Percentiles rank a stretch among this genome's conserved stretches.
Evolutionary conservation across 2,329 filamentous ascomycete species (phyloP).

Genomic region (Hypoxylon sp.): DNA sequence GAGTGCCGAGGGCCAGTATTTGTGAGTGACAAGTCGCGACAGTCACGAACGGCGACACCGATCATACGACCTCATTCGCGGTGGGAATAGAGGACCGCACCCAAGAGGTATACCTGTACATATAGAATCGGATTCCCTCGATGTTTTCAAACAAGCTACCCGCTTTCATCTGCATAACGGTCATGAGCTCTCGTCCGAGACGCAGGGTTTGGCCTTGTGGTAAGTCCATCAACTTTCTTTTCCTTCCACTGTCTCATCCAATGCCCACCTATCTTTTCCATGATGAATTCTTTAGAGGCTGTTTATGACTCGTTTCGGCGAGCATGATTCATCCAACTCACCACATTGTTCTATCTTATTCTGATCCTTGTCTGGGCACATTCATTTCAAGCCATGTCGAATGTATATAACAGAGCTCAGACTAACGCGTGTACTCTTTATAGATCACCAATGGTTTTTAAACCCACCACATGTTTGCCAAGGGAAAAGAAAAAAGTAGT

Average conservation of each 20-base stretch:
- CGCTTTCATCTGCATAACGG: not conserved
- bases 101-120: slow-evolving; percentile 42
- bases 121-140: slow-evolving; percentile 46
- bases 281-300: slow-evolving; percentile 56
- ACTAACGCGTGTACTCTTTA: slow-evolving; percentile 25
- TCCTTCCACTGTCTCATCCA: not conserved
- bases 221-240: slow-evolving; percentile 32
- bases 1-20: not conserved
- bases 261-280: slow-evolving; percentile 29
- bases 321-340: slow-evolving; percentile 53
- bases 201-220: slow-evolving; percentile 27
- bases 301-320: slow-evolving; percentile 54
- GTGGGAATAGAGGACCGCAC: slow-evolving; percentile 1
- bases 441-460: slow-evolving; percentile 13
- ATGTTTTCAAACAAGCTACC: slow-evolving; percentile 2
- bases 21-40: not conserved
- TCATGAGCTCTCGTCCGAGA: slow-evolving; percentile 5
- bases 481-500: slow-evolving; percentile 2
- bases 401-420: not conserved
- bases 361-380: slow-evolving; percentile 41
- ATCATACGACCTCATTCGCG: slow-evolving; percentile 9
- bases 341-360: slow-evolving; percentile 53
- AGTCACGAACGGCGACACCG: not conserved
- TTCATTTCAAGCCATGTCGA: not conserved
- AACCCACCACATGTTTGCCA: slow-evolving; percentile 3